A percentile compares a stretch with the other conserved stretches of the same genome.
Evolutionary conservation across 306 rosid species (phyloP).

Genomic region (Acacia acuminata): DNA sequence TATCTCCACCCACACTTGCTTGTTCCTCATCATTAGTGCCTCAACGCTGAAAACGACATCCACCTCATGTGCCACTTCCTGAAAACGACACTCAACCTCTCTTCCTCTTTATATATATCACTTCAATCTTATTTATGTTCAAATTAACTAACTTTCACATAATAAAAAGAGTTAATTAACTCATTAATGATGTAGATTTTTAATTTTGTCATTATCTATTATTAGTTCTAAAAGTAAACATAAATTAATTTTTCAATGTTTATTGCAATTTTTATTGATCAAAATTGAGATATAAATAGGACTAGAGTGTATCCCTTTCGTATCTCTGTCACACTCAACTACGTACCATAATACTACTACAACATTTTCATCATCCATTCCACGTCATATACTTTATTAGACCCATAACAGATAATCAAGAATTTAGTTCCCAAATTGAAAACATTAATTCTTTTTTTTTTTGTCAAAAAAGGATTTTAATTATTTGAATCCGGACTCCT

Average conservation of each 20-base stretch:
- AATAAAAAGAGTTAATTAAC: accelerated
- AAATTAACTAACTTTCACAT: too few relatives aligned
- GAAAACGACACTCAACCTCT: constrained; percentile 1
- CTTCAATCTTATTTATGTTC: too few relatives aligned
- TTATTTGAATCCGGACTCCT: background rate
- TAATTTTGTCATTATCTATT: too few relatives aligned
- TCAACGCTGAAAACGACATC: background rate
- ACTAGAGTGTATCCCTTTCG: too few relatives aligned
- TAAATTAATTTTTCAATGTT: too few relatives aligned
- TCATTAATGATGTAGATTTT: too few relatives aligned
- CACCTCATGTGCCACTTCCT: background rate
- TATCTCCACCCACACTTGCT: background rate
- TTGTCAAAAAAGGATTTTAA: background rate
- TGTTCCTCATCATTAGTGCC: background rate
- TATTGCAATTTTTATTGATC: too few relatives aligned
- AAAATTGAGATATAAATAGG: too few relatives aligned
- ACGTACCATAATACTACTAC: background rate
- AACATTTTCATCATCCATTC: background rate
- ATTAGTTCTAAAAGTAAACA: too few relatives aligned
- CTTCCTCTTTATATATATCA: background rate
- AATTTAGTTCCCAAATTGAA: background rate
- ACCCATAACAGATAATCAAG: background rate
- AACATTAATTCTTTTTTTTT: background rate
- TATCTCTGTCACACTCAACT: background rate
- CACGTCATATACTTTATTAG: background rate